phyloP scores from a whole-genome alignment of 495 filamentous ascomycete species.

The Bryoglossum gracile region DNA sequence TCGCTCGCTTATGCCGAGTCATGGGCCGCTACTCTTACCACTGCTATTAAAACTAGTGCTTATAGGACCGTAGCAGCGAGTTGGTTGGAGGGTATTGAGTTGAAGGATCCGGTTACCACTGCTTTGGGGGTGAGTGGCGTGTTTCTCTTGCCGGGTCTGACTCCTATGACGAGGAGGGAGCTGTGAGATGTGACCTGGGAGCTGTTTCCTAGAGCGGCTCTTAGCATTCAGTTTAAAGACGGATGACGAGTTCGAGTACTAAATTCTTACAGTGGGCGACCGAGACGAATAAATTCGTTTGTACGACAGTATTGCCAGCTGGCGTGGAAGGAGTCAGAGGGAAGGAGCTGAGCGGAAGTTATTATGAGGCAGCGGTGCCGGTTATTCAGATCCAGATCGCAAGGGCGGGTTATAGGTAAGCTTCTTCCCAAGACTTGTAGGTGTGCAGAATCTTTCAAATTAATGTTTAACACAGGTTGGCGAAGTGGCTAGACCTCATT shows the following conservation, averaged over 20 bases:
- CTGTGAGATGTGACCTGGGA: too few species aligned
- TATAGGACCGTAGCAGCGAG: slow-evolving; percentile 31
- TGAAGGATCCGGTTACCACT: slow-evolving; percentile 36
- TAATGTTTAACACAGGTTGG: slow-evolving; percentile 13
- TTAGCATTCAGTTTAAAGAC: too few species aligned
- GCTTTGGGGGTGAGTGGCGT: too few species aligned
- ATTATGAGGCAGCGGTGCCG: slow-evolving; percentile 54
- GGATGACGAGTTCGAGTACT: too few species aligned
- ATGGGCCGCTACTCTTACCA: slow-evolving; percentile 32
- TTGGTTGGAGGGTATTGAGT: slow-evolving; percentile 47
- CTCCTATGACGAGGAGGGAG: too few species aligned
- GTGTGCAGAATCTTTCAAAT: too few species aligned
- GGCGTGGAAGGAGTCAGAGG: slow-evolving; percentile 45
- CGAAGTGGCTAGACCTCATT: slow-evolving; percentile 23
- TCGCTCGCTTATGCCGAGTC: slow-evolving; percentile 29
- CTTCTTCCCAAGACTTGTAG: neutral
- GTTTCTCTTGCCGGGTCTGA: too few species aligned
- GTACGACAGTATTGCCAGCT: slow-evolving; percentile 49
- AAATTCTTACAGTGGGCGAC: too few species aligned
- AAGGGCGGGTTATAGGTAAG: slow-evolving; percentile 58
- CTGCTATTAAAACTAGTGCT: slow-evolving; percentile 42
- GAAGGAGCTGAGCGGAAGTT: slow-evolving; percentile 52
- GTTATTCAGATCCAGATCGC: slow-evolving; percentile 69
- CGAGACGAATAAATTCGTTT: slow-evolving; percentile 55
- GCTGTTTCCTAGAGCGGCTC: too few species aligned